These are phyloP conservation scores for Canavalia gladiata DNA, from an alignment of 306 rosid genomes.

Conservation along the genomic window DNA sequence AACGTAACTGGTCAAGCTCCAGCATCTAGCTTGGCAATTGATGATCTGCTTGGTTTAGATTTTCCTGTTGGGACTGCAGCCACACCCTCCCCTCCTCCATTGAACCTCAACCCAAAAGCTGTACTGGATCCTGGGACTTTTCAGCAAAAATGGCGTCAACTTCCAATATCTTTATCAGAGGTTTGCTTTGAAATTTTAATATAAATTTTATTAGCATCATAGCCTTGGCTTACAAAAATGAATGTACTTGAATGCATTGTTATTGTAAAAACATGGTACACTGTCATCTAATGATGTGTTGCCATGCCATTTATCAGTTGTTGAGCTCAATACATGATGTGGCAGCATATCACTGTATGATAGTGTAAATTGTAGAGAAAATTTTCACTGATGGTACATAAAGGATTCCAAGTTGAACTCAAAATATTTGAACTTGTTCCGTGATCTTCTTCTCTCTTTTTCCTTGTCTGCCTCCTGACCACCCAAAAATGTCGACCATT, in stretches of 20 bases:
- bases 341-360: background rate
- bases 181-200: conserved; percentile 57
- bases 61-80: conserved; percentile 62
- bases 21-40: conserved; percentile 74
- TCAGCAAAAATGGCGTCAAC: conserved; percentile 99
- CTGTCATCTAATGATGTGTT: background rate
- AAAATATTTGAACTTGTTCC: background rate
- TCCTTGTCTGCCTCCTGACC: background rate
- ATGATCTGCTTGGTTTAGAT: conserved; percentile 91
- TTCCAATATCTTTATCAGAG: conserved; percentile 85
- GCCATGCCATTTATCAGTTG: background rate
- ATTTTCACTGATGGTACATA: background rate
- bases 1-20: conserved; percentile 57
- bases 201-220: conserved; percentile 31
- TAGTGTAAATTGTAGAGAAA: background rate
- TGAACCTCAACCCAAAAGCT: conserved; percentile 90
- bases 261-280: background rate
- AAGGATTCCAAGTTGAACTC: background rate
- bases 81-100: conserved; percentile 73
- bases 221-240: conserved; percentile 11
- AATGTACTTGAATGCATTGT: background rate
- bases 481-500: background rate
- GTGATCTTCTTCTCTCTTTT: background rate
- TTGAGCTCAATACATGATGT: conserved; percentile 2
- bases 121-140: conserved; percentile 83